Evolutionary conservation across 805 yeast genomes (phyloP).

Genomic region (Tetrapisispora taiwanensis): DNA sequence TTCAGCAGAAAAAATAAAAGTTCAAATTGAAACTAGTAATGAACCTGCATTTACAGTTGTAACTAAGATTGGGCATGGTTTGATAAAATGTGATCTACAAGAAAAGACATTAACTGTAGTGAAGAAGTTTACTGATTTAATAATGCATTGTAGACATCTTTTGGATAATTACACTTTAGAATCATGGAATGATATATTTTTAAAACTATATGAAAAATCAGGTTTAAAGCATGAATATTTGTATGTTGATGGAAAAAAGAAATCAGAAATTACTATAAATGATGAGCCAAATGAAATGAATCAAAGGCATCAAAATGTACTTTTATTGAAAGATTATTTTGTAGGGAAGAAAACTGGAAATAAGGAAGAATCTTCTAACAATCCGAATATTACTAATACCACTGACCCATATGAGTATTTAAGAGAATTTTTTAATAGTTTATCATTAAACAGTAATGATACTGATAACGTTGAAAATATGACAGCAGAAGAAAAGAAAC

Average conservation of each 20-base stretch:
- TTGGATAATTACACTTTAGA: slow-evolving; percentile 5
- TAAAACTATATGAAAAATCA: slow-evolving; percentile 22
- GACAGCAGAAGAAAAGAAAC: slow-evolving; percentile 9
- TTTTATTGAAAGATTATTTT: slow-evolving; percentile 18
- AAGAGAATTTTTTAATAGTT: slow-evolving; percentile 29
- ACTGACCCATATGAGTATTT: slow-evolving; percentile 8
- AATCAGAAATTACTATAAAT: slow-evolving; percentile 12
- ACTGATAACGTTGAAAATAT: slow-evolving; percentile 2
- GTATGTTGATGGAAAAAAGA: slow-evolving; percentile 19
- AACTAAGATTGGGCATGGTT: slow-evolving; percentile 6
- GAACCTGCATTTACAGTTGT: slow-evolving; percentile 11
- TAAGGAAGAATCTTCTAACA: not conserved
- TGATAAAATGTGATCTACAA: slow-evolving; percentile 10
- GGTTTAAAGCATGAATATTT: slow-evolving; percentile 23
- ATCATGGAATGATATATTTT: slow-evolving; percentile 18
- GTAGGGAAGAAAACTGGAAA: slow-evolving; percentile 5
- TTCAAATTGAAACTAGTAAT: slow-evolving; percentile 7
- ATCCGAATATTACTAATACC: not conserved
- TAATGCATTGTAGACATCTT: slow-evolving; percentile 14
- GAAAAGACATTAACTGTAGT: slow-evolving; percentile 16
- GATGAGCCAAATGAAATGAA: slow-evolving; percentile 16
- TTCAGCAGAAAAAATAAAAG: slow-evolving; percentile 30
- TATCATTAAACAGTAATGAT: slow-evolving; percentile 25
- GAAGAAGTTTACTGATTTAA: slow-evolving; percentile 16
- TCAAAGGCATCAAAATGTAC: slow-evolving; percentile 22